phyloP scores from a whole-genome alignment of 2,329 filamentous ascomycete species.

The Hypoxylon sp. region DNA sequence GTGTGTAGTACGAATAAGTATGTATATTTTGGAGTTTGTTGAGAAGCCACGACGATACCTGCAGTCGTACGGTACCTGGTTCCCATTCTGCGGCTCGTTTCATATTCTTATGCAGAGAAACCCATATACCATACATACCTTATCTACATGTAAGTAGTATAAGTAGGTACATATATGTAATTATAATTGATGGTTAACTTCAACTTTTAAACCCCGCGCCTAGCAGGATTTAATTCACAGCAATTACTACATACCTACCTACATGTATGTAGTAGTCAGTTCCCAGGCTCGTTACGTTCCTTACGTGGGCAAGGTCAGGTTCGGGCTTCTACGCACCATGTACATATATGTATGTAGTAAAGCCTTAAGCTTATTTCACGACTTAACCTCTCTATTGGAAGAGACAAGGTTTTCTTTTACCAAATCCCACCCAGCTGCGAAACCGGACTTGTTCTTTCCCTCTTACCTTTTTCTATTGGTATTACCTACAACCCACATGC shows the following conservation, averaged over 20 bases:
- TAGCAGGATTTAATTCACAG: background rate
- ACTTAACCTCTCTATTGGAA: background rate
- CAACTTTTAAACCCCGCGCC: background rate
- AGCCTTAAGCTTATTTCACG: slow-evolving; percentile 4
- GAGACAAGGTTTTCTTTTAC: slow-evolving; percentile 1
- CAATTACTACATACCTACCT: background rate
- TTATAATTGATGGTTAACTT: too few species aligned
- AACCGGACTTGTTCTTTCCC: slow-evolving; percentile 4
- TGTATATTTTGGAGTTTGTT: background rate
- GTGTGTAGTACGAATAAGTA: slow-evolving; percentile 1
- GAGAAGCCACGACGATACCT: slow-evolving; percentile 11
- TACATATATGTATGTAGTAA: slow-evolving; percentile 1
- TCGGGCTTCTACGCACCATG: slow-evolving; percentile 1
- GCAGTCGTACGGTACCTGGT: slow-evolving; percentile 19
- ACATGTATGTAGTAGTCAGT: too few species aligned
- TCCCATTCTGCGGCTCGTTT: slow-evolving; percentile 20
- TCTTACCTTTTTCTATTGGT: slow-evolving; percentile 2
- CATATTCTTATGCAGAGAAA: slow-evolving; percentile 3
- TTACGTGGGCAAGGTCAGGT: background rate
- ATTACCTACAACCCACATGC: background rate
- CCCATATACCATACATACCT: background rate
- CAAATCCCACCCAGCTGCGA: slow-evolving; percentile 22
- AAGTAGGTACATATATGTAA: too few species aligned
- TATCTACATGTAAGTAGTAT: too few species aligned
- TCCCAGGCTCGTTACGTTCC: background rate